Evolutionary conservation across 441 rosid genomes (phyloP), one percentile per base, ranked within the genome.

Genomic region (Pelargonium cotyledonis): DNA sequence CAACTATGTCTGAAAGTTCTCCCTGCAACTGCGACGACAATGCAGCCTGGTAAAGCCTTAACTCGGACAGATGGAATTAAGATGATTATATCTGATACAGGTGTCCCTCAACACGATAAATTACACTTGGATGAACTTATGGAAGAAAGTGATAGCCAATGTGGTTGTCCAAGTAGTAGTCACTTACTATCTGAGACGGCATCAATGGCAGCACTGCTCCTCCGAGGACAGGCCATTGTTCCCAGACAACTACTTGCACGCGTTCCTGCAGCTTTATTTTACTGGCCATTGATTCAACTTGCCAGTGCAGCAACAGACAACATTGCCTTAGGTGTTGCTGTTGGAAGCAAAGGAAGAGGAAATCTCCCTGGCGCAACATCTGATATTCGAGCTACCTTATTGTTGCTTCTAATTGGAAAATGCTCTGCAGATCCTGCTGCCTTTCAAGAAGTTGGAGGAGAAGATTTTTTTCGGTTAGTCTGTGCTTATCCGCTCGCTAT

Each of bases 291-390:
- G 85, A 84, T 95, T 81, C 99, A 92, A 79, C 94, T 95, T 46
- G 99, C 97, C 65, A 88, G 92, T 73, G 99, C 98, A 63, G 96
- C 98, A 58, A 87, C 98, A 46, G 99, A 95, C 77, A 89, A 92
- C 79, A 89, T 95, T 51, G 87, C 98, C 62, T 82, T 92, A 81
- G 97, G 98, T 78, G 95, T 95, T 58, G 97, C 99, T n/a, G 99
- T 95, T 81, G 99, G 98, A 79, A 95, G 99, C 80, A 92, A 95
- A 82, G 99, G 99, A 80, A 89, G 93, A 80, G 99, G 98, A 78
- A 92, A 92, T 72, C 83, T 95, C 75, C 97, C 98, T 51, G 99
- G 99, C 69, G 91, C 96, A 62, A 94, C 93, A 69, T 89, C 99
- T 29, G 99, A 95, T 77, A 92, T 95, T 66, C 86, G 98, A 75